phyloP scores from a whole-genome alignment of 768 basidiomycete genomes.

The Suillus fuscotomentosus region DNA sequence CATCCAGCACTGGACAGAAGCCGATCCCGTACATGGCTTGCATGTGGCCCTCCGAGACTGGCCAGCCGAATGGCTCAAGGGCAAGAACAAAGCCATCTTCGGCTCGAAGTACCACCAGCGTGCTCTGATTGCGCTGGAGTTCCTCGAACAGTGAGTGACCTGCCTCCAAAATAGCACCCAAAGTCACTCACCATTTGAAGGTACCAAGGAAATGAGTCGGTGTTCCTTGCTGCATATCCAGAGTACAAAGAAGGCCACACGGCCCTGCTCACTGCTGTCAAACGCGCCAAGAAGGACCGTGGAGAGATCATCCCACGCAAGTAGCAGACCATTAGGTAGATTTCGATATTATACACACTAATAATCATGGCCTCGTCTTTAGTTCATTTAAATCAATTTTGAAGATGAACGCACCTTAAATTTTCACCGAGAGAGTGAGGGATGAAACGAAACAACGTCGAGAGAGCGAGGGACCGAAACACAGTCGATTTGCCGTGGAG shows the following conservation, averaged over 20 bases:
- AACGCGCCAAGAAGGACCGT: background rate
- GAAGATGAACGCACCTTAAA: no score
- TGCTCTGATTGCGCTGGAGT: background rate
- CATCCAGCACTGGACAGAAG: no score
- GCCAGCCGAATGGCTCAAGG: background rate
- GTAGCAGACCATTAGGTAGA: no score
- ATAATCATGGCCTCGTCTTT: no score
- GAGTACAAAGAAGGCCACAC: background rate
- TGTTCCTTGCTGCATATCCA: background rate
- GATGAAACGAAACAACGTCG: no score
- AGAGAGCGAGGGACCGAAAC: no score
- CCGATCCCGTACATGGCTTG: no score
- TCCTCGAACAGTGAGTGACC: conserved; percentile 6
- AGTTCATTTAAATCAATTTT: no score
- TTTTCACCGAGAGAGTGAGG: no score
- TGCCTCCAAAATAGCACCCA: background rate
- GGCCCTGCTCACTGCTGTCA: background rate
- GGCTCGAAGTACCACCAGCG: conserved; percentile 5
- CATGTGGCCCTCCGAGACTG: no score
- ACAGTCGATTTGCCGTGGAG: no score
- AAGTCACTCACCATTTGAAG: background rate
- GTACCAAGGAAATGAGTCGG: background rate
- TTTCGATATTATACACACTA: no score
- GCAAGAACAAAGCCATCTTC: conserved; percentile 1
- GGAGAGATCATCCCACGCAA: background rate